Evolutionary conservation across 1,284 basidiomycete species (phyloP), one percentile per base, ranked within the genome.

Genomic region (Melampsora americana): DNA sequence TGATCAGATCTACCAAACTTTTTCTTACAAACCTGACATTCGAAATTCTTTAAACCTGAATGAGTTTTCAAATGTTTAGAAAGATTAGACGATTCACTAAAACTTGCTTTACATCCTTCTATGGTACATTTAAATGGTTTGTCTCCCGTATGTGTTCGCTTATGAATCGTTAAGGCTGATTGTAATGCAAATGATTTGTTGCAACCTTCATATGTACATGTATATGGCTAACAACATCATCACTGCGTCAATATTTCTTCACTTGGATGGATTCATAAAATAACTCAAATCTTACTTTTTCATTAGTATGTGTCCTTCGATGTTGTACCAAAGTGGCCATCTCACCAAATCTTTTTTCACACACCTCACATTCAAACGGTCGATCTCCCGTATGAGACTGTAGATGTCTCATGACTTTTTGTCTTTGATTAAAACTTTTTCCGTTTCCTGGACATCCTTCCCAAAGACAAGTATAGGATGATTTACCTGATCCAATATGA

Each of bases 61-160:
- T 83, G 82, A 28, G 79, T 79, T 28, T 81, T 78, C 66, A 80
- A 66, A 74, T 83, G 82, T 69, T 83, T 83, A 59, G 81, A 81
- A 75, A 83, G 67, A 71, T 83, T 83, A 74, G 80, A 81, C 28
- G 80, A 80, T 78, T 83, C 82, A 11, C 80, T 79, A 77, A 83
- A 83, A n/a, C 79, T 78, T 61, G 80, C 79, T 5, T 69, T 73
- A 59, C 82, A 83, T 6, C 80, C 81, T 0, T 80, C 79, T 23
- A 78, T 79, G 2, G 77, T 77, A 74, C 82, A 83, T 42, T 79
- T 73, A 69, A 83, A 83, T 23, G 82, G 82, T 67, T 81, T 80
- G 26, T 79, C 79, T 1, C 81, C 81, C 44, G 81, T 79, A 66
- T 83, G 82, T 6, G 77, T 79, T 18, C 82, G 77, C 66, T 79